Evolutionary conservation across 441 rosid species (phyloP), one percentile per base, ranked within the genome.

Genomic region (Erodium trifolium): DNA sequence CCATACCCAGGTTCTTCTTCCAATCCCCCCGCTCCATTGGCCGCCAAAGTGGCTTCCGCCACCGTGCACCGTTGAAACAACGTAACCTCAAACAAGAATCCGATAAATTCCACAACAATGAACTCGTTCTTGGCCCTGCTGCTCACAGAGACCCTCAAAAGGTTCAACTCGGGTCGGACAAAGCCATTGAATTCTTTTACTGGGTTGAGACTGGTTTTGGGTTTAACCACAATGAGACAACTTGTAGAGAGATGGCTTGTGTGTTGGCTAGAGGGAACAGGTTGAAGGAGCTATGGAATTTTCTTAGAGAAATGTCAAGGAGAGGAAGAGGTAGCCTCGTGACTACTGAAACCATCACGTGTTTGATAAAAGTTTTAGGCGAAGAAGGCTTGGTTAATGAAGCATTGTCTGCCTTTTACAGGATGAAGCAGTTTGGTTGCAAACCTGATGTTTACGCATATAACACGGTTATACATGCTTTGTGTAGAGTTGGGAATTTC

Each of bases 291-390:
- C 84, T 89, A 13, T 85, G 91, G 96, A 77, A 73, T 0, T 89
- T 91, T 76, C 90, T 87, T n/a, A 76, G 77, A 71, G 81, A 78
- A 69, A 85, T 86, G 73, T 71, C 85, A 0, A 65, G 78, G 37
- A 74, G 84, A 69, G 83, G 73, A 3, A 73, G 43, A 4, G 73
- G 69, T 0, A 69, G 82, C 35, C 76, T 82, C 17, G 85, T 89
- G 2, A 80, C 84, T 0, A 78, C 81, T 35, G 29, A 74, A 63
- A 78, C 89, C 3, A 29, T 91, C 65, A 93, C 96, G 66, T 86
- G 97, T 86, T 91, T 89, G 96, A 89, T 93, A 66, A 93, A 93
- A 87, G 92, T 89, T 69, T 85, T 91, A 74, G 97, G 89, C 72
- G 94, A 93, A 75, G 91, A 93, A 83, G 98, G 98, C 14, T 77